phyloP scores from a whole-genome alignment of 2,329 filamentous ascomycete species.

The Ceratocystiopsis sp. region DNA sequence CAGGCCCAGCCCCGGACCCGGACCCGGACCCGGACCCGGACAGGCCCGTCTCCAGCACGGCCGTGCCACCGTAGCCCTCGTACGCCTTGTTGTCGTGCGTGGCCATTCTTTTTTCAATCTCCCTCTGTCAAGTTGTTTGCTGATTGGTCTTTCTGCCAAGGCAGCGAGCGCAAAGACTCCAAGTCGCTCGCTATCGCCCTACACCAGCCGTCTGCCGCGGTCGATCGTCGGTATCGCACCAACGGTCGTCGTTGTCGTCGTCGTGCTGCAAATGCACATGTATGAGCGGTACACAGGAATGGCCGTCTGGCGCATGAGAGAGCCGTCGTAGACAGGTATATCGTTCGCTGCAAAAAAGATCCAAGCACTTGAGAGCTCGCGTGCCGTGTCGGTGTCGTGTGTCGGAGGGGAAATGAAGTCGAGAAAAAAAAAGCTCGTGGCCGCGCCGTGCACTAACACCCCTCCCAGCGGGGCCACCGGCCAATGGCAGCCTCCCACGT shows the following conservation, averaged over 20 bases:
- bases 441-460: too few relatives aligned
- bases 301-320: conserved; percentile 1
- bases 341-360: too few relatives aligned
- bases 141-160: conserved; percentile 34
- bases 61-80: conserved; percentile 2
- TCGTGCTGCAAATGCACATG: conserved; percentile 10
- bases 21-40: conserved; percentile 3
- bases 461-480: too few relatives aligned
- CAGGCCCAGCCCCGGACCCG: conserved; percentile 3
- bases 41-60: neutral
- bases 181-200: conserved; percentile 41
- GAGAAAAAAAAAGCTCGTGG: too few relatives aligned
- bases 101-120: neutral
- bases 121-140: neutral
- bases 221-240: neutral
- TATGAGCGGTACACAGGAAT: conserved; percentile 17
- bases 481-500: too few relatives aligned
- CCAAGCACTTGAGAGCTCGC: too few relatives aligned
- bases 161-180: conserved; percentile 49
- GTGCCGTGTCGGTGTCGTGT: too few relatives aligned
- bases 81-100: conserved; percentile 3
- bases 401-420: too few relatives aligned
- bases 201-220: conserved; percentile 14
- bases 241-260: too few relatives aligned
- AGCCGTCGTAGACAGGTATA: neutral